A percentile compares a stretch with the other conserved stretches of the same genome.
phyloP scores from a whole-genome alignment of 371 early-diverging fungal genomes.

The Apophysomyces trapeziformis region DNA sequence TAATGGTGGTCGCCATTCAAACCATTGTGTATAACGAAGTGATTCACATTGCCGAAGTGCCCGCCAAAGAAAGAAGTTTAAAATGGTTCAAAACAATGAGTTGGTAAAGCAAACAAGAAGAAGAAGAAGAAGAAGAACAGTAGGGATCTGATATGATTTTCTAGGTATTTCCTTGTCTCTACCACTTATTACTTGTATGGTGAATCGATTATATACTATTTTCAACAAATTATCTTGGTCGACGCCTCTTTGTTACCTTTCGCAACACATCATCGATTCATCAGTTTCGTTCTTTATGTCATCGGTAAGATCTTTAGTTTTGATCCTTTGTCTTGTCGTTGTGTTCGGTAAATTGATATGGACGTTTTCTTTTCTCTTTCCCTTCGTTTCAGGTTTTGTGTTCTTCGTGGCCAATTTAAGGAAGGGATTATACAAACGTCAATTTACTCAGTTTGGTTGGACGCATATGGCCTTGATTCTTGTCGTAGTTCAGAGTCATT shows the following conservation, averaged over 20 bases:
- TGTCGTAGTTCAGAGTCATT: slow-evolving; percentile 89
- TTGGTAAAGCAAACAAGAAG: slow-evolving; percentile 58
- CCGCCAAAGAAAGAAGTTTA: slow-evolving; percentile 79
- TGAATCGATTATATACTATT: slow-evolving; percentile 89
- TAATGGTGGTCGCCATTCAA: slow-evolving; percentile 83
- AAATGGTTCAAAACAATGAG: slow-evolving; percentile 91
- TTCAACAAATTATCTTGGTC: slow-evolving; percentile 75
- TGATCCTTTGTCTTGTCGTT: background rate
- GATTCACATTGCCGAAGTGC: slow-evolving; percentile 79
- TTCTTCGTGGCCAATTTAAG: slow-evolving; percentile 92
- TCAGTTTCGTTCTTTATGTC: slow-evolving; percentile 88
- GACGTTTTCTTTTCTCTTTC: too few species aligned
- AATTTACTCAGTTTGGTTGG: slow-evolving; percentile 95
- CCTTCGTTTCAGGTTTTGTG: slow-evolving; percentile 73
- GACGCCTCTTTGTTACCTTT: slow-evolving; percentile 84
- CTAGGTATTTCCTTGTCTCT: slow-evolving; percentile 80
- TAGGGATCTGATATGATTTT: too few species aligned
- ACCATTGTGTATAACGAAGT: slow-evolving; percentile 84
- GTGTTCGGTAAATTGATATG: too few species aligned
- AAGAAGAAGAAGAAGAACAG: background rate
- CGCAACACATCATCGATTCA: slow-evolving; percentile 93
- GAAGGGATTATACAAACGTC: slow-evolving; percentile 86
- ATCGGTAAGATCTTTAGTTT: slow-evolving; percentile 50
- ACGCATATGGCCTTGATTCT: slow-evolving; percentile 94
- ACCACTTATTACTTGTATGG: slow-evolving; percentile 95